A percentile compares a stretch with the other conserved stretches of the same genome.
These are phyloP conservation scores for Bonia amplexicaulis DNA, from an alignment of 176 grass and related monocot genomes.

Conservation along the genomic window DNA sequence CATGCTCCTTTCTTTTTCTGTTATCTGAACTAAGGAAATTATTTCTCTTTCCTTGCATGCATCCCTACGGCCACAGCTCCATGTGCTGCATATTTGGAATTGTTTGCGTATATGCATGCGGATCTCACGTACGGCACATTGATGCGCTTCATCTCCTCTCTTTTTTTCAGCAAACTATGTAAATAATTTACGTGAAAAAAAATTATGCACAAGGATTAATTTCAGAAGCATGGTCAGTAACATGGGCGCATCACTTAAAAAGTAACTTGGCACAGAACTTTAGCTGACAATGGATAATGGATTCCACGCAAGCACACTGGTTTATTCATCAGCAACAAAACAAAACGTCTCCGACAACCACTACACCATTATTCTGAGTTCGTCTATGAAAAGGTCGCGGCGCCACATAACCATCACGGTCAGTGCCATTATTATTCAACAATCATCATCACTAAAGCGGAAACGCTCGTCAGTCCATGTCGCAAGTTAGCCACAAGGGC, in stretches of 20 bases:
- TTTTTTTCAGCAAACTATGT: no score
- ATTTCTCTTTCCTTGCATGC: no score
- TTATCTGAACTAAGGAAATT: no score
- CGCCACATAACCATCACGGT: background rate
- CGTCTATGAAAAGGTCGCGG: background rate
- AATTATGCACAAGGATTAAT: no score
- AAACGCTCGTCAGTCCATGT: conserved; percentile 1
- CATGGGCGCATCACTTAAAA: background rate
- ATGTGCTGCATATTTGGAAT: no score
- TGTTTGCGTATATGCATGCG: no score
- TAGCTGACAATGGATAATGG: background rate
- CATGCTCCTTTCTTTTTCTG: no score
- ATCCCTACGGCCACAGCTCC: no score
- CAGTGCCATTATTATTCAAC: background rate
- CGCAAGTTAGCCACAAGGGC: conserved; percentile 67
- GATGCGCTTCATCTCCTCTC: no score
- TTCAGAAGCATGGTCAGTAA: no score
- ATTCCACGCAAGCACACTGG: background rate
- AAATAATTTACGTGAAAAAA: no score
- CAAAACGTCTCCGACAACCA: background rate
- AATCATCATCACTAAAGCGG: background rate
- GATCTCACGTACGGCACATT: no score
- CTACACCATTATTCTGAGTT: background rate
- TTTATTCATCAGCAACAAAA: background rate
- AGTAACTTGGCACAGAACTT: background rate